phyloP scores from a whole-genome alignment of 78 protist species.

The Dictyostelium brefeldianum region DNA sequence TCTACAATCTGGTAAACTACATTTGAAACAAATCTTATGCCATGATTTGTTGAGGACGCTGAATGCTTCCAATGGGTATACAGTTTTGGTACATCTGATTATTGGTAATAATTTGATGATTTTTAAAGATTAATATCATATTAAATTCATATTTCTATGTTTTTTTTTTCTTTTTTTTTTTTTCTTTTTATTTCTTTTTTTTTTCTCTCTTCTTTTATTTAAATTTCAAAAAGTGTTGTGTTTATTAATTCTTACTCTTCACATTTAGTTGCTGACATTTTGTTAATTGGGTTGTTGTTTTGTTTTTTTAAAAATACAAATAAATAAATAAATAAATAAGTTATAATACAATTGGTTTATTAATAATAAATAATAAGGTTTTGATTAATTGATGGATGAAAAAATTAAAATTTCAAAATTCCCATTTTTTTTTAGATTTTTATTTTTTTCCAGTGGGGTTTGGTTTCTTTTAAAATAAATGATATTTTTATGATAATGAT shows the following conservation, averaged over 20 bases:
- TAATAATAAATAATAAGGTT: too few species aligned
- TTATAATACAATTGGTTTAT: too few species aligned
- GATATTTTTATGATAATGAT: too few species aligned
- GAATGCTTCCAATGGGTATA: slow-evolving; percentile 63
- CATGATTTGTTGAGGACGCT: slow-evolving; percentile 41
- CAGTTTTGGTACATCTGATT: slow-evolving; percentile 14
- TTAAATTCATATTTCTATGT: background rate
- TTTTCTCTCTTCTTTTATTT: background rate
- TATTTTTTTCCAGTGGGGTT: too few species aligned
- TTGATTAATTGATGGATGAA: background rate
- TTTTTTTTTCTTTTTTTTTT: background rate
- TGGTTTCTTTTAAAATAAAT: too few species aligned
- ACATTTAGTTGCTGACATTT: slow-evolving; percentile 65
- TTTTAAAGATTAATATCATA: background rate
- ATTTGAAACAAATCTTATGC: slow-evolving; percentile 70
- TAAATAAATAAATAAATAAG: slow-evolving; percentile 21
- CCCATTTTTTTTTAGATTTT: too few species aligned
- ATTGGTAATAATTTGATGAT: background rate
- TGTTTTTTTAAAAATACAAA: background rate
- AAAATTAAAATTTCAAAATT: too few species aligned
- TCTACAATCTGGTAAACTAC: slow-evolving; percentile 54
- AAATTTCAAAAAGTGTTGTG: too few species aligned
- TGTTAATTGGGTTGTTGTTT: background rate
- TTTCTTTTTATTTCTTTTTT: background rate
- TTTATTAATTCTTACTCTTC: slow-evolving; percentile 26